Conservation (phyloP, 75 land plant genomes). For the Pseudotsuga menziesii region DNA sequence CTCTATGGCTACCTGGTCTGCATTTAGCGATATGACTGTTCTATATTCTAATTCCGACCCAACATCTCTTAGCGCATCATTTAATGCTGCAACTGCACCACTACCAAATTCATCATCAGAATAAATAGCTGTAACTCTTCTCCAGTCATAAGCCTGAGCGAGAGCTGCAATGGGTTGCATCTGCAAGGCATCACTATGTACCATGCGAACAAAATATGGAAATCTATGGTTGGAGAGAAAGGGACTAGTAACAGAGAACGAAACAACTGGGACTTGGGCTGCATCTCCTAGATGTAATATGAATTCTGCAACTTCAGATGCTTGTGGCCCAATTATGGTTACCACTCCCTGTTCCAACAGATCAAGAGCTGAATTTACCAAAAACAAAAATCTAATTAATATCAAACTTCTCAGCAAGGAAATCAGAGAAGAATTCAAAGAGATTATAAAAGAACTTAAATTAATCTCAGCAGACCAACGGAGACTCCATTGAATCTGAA, state of each 20-base stretch:
- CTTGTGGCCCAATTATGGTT: slow-evolving; percentile 54
- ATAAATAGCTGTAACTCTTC: slow-evolving; percentile 30
- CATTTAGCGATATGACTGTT: slow-evolving; percentile 25
- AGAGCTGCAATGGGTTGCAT: slow-evolving; percentile 31
- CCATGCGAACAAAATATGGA: too few species aligned
- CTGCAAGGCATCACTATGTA: slow-evolving; percentile 41
- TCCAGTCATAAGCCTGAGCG: slow-evolving; percentile 36
- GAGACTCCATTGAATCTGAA: too few species aligned
- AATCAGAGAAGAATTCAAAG: too few species aligned
- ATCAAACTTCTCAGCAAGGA: too few species aligned
- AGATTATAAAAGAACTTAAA: too few species aligned
- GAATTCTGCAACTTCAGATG: slow-evolving; percentile 18
- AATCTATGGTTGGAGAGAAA: too few species aligned
- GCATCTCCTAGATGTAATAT: slow-evolving; percentile 21
- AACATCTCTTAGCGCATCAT: slow-evolving; percentile 23
- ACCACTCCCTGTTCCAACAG: slow-evolving; percentile 32
- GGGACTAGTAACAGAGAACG: too few species aligned
- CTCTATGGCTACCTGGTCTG: slow-evolving; percentile 17
- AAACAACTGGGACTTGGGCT: slow-evolving; percentile 34
- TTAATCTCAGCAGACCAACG: too few species aligned
- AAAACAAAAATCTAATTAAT: too few species aligned
- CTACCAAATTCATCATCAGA: slow-evolving; percentile 36
- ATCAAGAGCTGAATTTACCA: slow-evolving; percentile 23
- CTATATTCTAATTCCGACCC: slow-evolving; percentile 21
- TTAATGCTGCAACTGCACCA: slow-evolving; percentile 27